Evolutionary conservation across 164 flowering plant genomes (phyloP).

Genomic region (Nymphaea thermarum): DNA sequence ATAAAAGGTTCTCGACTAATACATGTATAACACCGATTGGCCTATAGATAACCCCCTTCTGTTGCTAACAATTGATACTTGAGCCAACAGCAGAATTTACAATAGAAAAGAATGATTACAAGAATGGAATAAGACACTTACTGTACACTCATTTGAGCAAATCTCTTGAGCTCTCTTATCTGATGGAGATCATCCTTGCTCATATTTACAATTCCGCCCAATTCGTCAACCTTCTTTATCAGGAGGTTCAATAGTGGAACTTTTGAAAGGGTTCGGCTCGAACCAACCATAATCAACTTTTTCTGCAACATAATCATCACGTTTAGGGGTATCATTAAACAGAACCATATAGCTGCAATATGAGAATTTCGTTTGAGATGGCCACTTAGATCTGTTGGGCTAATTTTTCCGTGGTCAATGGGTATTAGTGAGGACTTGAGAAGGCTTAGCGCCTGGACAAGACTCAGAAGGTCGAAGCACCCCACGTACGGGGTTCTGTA

Average conservation of each 20-base stretch:
- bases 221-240: conserved; percentile 74
- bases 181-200: conserved; percentile 35
- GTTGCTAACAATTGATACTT: not conserved
- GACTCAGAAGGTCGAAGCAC: no score
- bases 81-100: not conserved
- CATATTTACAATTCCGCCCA: conserved; percentile 41
- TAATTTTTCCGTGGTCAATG: no score
- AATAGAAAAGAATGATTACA: not conserved
- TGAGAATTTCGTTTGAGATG: no score
- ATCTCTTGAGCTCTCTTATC: conserved; percentile 32
- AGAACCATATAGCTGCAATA: no score
- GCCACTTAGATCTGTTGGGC: no score
- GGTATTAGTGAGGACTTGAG: no score
- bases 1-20: no score
- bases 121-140: not conserved
- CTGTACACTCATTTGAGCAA: conserved; percentile 27
- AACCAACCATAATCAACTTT: conserved; percentile 95
- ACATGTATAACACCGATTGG: no score
- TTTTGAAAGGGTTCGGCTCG: conserved; percentile 65
- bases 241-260: conserved; percentile 87
- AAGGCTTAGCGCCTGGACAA: no score
- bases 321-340: not conserved
- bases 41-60: not conserved
- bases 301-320: conserved; percentile 36
- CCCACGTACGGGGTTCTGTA: no score